phyloP scores from a whole-genome alignment of 805 yeast species.

The Metschnikowia bowlesiae region DNA sequence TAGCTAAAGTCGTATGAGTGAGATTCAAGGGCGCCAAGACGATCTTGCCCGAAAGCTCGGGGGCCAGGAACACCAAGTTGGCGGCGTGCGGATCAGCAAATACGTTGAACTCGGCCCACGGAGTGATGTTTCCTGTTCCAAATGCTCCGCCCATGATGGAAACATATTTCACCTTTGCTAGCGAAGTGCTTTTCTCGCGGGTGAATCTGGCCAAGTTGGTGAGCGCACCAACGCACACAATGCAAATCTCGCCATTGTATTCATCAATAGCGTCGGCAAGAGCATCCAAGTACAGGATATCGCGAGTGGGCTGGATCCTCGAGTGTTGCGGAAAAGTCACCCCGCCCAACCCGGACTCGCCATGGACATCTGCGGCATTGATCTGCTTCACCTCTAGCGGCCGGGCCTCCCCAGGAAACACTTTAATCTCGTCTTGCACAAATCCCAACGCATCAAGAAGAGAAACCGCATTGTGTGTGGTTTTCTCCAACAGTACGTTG shows the following conservation, averaged over 20 bases:
- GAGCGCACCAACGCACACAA: constrained; percentile 74
- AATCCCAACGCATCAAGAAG: constrained; percentile 53
- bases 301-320: constrained; percentile 18
- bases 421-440: constrained; percentile 48
- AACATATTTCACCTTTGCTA: constrained; percentile 45
- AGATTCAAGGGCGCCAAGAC: constrained; percentile 63
- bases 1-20: constrained; percentile 61
- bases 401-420: constrained; percentile 58
- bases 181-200: constrained; percentile 49
- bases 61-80: constrained; percentile 46
- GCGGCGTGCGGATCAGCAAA: constrained; percentile 78
- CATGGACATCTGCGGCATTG: constrained; percentile 65
- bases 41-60: constrained; percentile 43
- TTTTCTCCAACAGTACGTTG: constrained; percentile 56
- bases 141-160: constrained; percentile 77
- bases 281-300: constrained; percentile 32
- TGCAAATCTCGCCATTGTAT: constrained; percentile 46
- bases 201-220: constrained; percentile 66
- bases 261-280: constrained; percentile 38
- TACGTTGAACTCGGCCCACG: constrained; percentile 70
- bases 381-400: constrained; percentile 52
- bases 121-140: constrained; percentile 47
- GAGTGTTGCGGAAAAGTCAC: constrained; percentile 53
- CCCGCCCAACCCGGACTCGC: constrained; percentile 76
- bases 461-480: constrained; percentile 67